phyloP scores from a whole-genome alignment of 2,329 filamentous ascomycete genomes.

The Raffaelea arxii region DNA sequence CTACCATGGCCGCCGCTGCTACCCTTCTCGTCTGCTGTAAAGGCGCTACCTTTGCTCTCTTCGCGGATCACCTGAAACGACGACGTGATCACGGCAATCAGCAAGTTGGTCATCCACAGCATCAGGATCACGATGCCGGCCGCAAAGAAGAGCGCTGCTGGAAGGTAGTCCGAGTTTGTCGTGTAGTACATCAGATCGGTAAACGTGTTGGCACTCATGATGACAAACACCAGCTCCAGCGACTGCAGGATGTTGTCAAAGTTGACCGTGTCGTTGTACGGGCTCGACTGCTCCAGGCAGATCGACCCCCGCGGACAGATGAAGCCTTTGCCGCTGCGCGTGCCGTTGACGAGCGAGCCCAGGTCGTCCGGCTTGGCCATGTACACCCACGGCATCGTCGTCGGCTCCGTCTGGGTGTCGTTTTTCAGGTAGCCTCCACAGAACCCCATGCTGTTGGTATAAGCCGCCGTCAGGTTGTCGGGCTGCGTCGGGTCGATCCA shows the following conservation, averaged over 20 bases:
- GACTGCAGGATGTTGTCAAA: constrained; percentile 95
- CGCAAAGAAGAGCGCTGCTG: constrained; percentile 69
- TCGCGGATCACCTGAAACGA: constrained; percentile 98
- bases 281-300: constrained; percentile 71
- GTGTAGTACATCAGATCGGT: constrained; percentile 91
- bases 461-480: constrained; percentile 44
- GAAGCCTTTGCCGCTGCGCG: constrained; percentile 64
- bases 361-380: constrained; percentile 25
- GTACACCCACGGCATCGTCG: constrained; percentile 54
- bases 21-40: constrained; percentile 61
- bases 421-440: constrained; percentile 75
- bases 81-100: constrained; percentile 94
- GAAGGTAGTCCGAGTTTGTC: constrained; percentile 81
- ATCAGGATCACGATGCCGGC: constrained; percentile 80
- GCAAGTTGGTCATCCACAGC: constrained; percentile 89
- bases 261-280: constrained; percentile 75
- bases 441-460: constrained; percentile 59
- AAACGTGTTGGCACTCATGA: constrained; percentile 98
- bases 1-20: too few relatives aligned
- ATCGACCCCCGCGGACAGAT: constrained; percentile 76
- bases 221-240: constrained; percentile 87
- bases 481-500: constrained; percentile 60
- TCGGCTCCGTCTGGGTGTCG: constrained; percentile 37
- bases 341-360: constrained; percentile 38
- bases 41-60: constrained; percentile 89